phyloP scores from a whole-genome alignment of 2,329 filamentous ascomycete species.

The Domatiomyces globalis region DNA sequence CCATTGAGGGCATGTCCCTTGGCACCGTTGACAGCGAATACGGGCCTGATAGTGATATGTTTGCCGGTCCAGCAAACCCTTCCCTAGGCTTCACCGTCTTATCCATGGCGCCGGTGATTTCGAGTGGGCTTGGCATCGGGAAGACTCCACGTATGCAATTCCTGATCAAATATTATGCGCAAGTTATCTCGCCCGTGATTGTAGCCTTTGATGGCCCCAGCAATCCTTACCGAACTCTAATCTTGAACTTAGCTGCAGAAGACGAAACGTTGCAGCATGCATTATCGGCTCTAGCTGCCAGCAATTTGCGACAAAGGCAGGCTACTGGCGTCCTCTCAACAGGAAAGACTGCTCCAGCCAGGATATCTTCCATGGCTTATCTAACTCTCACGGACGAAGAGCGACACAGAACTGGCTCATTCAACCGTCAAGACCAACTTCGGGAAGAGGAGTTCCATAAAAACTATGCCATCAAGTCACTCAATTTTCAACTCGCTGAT shows the following conservation, averaged over 20 bases:
- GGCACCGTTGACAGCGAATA: neutral
- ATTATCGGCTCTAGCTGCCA: constrained; percentile 75
- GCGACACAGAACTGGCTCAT: constrained; percentile 29
- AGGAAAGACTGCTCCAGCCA: constrained; percentile 36
- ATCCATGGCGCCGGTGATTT: neutral
- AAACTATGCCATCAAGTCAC: constrained; percentile 62
- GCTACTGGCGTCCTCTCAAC: constrained; percentile 41
- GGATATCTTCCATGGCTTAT: constrained; percentile 35
- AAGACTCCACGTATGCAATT: constrained; percentile 67
- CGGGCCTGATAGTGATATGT: neutral
- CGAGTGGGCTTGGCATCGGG: constrained; percentile 31
- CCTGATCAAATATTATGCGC: constrained; percentile 86
- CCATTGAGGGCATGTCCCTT: neutral
- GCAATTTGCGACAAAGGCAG: constrained; percentile 74
- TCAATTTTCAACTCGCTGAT: constrained; percentile 75
- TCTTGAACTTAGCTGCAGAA: constrained; percentile 60
- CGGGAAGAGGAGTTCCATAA: constrained; percentile 74
- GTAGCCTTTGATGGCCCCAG: constrained; percentile 75
- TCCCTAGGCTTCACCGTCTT: neutral
- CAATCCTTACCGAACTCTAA: constrained; percentile 75
- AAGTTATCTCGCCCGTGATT: constrained; percentile 80
- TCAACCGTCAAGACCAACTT: constrained; percentile 44
- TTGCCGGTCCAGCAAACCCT: neutral
- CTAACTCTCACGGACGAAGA: constrained; percentile 28
- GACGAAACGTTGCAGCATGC: constrained; percentile 83